phyloP scores from a whole-genome alignment of 257 asterid genomes.

The Salvia rosmarinus region DNA sequence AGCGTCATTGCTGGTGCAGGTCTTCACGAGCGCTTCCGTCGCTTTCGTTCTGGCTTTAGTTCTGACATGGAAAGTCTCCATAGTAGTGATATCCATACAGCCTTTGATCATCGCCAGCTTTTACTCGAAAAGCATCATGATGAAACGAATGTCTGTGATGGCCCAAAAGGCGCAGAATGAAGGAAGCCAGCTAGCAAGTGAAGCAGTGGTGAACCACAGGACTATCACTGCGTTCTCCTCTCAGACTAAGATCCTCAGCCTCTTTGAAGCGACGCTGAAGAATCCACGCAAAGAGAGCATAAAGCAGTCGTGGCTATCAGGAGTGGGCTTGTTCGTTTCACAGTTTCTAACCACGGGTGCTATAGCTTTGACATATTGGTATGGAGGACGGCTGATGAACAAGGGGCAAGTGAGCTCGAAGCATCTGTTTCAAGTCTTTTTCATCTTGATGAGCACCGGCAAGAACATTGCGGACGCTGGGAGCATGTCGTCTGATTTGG shows the following conservation, averaged over 20 bases:
- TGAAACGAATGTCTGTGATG: conserved; percentile 59
- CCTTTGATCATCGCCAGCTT: conserved; percentile 63
- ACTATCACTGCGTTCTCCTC: conserved; percentile 78
- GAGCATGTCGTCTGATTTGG: conserved; percentile 73
- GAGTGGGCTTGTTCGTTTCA: conserved; percentile 55
- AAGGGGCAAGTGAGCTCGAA: conserved; percentile 48
- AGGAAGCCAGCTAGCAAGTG: conserved; percentile 79
- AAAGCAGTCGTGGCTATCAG: conserved; percentile 73
- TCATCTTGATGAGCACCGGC: conserved; percentile 79
- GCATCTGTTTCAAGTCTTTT: conserved; percentile 68
- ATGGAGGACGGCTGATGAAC: conserved; percentile 76
- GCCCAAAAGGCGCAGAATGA: conserved; percentile 66
- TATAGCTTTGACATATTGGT: conserved; percentile 76
- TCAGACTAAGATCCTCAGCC: conserved; percentile 54
- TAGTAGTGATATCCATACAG: conserved; percentile 69
- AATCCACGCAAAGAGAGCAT: conserved; percentile 56
- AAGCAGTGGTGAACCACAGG: conserved; percentile 72
- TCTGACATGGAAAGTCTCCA: conserved; percentile 70
- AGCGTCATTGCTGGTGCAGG: conserved; percentile 62
- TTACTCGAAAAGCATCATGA: conserved; percentile 57
- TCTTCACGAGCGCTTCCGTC: conserved; percentile 49
- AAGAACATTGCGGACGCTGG: conserved; percentile 83
- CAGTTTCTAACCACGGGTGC: conserved; percentile 59
- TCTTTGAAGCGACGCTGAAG: conserved; percentile 47
- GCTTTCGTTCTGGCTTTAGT: conserved; percentile 58